Evolutionary conservation across 73 alveolate genomes (phyloP), one percentile per base, ranked within the genome.

Genomic region (Tetrahymena thermophila): DNA sequence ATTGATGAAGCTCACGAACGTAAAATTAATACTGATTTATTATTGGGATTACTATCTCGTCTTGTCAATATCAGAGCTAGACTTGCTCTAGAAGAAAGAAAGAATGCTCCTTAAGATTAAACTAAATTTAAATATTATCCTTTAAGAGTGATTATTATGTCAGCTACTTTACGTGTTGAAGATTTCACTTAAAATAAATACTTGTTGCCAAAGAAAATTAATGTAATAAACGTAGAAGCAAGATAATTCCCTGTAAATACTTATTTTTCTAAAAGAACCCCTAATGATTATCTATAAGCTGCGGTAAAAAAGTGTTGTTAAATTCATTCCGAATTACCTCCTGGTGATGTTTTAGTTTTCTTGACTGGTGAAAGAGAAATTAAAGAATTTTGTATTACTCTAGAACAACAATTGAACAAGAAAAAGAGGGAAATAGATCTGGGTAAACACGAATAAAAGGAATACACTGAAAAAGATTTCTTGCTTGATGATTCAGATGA

Each of bases 1-100:
- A 98, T 99, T 85, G 99, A 99, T 98, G 99, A 99, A 94, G 99
- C 99, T 19, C 99, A 99, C 97, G 99, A 99, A 94, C 97, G 99
- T 96, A 98, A 99, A 40, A 96, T 99, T 56, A 98, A 99, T 98
- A 98, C 99, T n/a, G 99, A 99, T 95, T 96, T 99, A 40, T 94
- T 99, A 94, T 97, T 99, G 37, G 99, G 99, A 57, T 94, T 99
- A 38, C 98, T 99, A 85, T 97, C 99, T 35, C 97, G 99, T 96
- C 97, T 99, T 21, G 98, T 98, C n/a, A 96, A 96, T 93, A 94
- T 98, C 37, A 97, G 99, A 96, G 89, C 97, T 85, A 94, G 97
- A 98, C 96, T 96, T 85, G 95, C 89, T 28, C 23, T 71, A 23
- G 93, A 97, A 94, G 98, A 97, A 95, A 94, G 98, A 96, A 96